Evolutionary conservation across 805 yeast species (phyloP).

Genomic region (Cyberlindnera maritima): DNA sequence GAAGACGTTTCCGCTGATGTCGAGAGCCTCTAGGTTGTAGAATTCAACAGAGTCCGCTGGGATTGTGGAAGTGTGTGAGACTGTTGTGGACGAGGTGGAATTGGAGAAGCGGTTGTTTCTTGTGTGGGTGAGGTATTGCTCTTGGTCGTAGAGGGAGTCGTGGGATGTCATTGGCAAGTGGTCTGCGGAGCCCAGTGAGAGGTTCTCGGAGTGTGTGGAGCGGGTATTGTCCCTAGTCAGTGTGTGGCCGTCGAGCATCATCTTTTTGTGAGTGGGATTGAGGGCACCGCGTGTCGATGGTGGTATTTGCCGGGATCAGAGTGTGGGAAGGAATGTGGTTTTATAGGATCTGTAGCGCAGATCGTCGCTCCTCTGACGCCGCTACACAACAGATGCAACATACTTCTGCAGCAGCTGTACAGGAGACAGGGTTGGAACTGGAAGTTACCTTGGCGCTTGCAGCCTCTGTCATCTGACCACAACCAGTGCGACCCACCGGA

Average conservation of each 20-base stretch:
- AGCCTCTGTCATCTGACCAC: too few relatives aligned
- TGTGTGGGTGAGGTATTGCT: conserved; percentile 7
- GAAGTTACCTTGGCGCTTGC: too few relatives aligned
- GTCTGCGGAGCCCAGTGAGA: background rate
- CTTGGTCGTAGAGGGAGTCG: background rate
- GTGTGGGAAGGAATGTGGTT: background rate
- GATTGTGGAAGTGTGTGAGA: background rate
- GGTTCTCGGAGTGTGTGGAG: background rate
- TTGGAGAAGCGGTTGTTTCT: background rate
- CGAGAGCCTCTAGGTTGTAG: conserved; percentile 62
- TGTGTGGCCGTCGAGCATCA: conserved; percentile 6
- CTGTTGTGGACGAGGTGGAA: background rate
- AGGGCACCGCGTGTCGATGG: background rate
- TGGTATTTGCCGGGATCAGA: background rate
- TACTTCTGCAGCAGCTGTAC: background rate
- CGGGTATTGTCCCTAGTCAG: conserved; percentile 10
- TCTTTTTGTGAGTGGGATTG: background rate
- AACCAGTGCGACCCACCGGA: too few relatives aligned
- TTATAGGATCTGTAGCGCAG: background rate
- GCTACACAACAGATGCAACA: background rate
- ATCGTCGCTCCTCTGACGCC: background rate
- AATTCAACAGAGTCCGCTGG: conserved; percentile 37
- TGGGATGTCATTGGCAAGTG: background rate
- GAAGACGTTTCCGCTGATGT: conserved; percentile 55
- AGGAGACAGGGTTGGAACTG: too few relatives aligned